These are phyloP conservation scores for Rhododendron simsii DNA, from an alignment of 148 eudicot genomes.

Conservation along the genomic window DNA sequence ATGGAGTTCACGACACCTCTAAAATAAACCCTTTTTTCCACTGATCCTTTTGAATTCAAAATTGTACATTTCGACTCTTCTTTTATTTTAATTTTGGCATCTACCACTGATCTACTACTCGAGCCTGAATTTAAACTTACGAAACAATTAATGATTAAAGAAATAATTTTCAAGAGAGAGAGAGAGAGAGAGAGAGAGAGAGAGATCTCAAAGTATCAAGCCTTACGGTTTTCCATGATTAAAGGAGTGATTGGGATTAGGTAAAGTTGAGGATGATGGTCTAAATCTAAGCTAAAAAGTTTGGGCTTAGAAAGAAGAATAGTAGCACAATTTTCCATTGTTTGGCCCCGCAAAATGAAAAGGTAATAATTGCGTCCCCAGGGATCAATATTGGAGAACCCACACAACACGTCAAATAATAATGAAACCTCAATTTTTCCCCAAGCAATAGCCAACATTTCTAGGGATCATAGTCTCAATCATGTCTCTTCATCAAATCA, in stretches of 20 bases:
- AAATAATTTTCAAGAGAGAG: background rate
- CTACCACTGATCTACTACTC: no score
- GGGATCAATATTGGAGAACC: background rate
- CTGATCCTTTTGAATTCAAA: no score
- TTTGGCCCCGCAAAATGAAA: background rate
- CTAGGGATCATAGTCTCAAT: conserved; percentile 3
- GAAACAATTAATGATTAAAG: background rate
- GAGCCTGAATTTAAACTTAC: no score
- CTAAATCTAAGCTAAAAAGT: background rate
- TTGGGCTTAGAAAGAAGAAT: background rate
- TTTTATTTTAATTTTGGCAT: no score
- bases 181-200: background rate
- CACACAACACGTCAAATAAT: background rate
- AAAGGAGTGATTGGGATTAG: conserved; percentile 1
- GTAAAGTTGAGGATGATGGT: background rate
- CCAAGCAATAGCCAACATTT: conserved; percentile 3
- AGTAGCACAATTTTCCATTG: background rate
- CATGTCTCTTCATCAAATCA: conserved; percentile 14
- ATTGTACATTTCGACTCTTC: no score
- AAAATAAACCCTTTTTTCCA: no score
- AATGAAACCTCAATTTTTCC: background rate
- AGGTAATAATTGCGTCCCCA: background rate
- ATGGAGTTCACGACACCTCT: no score
- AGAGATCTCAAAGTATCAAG: background rate
- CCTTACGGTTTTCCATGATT: conserved; percentile 1